These are phyloP conservation scores for Stemphylium beticola DNA, from an alignment of 2,329 filamentous ascomycete genomes.

Conservation along the genomic window DNA sequence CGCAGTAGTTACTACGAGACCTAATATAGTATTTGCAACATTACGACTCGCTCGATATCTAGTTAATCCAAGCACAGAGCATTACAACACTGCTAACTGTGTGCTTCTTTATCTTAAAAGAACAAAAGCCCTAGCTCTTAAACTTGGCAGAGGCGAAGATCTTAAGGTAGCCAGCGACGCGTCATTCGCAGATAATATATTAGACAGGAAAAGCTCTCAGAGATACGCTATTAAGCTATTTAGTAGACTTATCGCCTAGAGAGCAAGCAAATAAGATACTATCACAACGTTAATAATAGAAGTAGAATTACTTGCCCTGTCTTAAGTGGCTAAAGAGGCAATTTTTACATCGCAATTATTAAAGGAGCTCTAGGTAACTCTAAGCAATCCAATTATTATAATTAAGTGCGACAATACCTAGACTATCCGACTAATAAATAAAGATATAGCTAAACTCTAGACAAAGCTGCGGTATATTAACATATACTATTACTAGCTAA, in stretches of 20 bases:
- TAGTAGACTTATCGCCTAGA: slow-evolving; percentile 6
- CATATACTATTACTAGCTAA: slow-evolving; percentile 13
- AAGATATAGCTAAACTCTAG: slow-evolving; percentile 1
- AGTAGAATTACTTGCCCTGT: background rate
- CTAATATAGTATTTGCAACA: too few species aligned
- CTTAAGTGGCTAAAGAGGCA: slow-evolving; percentile 12
- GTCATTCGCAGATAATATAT: too few species aligned
- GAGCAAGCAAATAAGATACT: slow-evolving; percentile 11
- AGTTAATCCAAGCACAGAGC: too few species aligned
- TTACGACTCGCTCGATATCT: too few species aligned
- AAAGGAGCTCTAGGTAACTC: background rate
- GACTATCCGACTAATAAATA: slow-evolving; percentile 7
- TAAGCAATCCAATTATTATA: background rate
- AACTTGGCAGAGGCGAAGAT: too few species aligned
- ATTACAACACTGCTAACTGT: too few species aligned
- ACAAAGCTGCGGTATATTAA: slow-evolving; percentile 13
- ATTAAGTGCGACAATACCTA: slow-evolving; percentile 16
- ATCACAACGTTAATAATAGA: slow-evolving; percentile 13
- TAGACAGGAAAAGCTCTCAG: too few species aligned
- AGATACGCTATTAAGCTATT: slow-evolving; percentile 17
- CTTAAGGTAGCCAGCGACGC: too few species aligned
- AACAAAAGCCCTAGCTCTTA: background rate
- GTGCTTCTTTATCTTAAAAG: too few species aligned
- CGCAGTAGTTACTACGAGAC: background rate
- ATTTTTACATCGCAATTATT: slow-evolving; percentile 6